Evolutionary conservation across 441 rosid genomes (phyloP).

Genomic region (Corymbia citriodora): DNA sequence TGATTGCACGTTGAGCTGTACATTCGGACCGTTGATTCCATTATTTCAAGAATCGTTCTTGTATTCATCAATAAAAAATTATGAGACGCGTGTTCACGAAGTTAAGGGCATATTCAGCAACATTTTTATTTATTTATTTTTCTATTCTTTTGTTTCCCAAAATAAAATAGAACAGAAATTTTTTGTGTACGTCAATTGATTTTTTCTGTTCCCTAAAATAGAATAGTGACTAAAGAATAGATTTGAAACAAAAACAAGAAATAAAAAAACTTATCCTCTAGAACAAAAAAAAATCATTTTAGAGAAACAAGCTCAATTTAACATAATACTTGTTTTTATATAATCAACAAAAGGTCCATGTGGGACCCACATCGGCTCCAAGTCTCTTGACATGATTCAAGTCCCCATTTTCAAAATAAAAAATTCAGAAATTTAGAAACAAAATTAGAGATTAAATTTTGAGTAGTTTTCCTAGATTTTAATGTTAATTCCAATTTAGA

Average conservation of each 20-base stretch:
- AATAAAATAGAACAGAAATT: no score
- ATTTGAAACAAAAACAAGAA: neutral
- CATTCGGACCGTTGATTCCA: no score
- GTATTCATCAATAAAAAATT: no score
- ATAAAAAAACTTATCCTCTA: no score
- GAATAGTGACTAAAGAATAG: neutral
- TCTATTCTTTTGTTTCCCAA: neutral
- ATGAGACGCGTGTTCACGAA: neutral
- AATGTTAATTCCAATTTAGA: neutral
- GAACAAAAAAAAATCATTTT: no score
- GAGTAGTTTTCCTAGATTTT: neutral
- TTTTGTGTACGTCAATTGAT: neutral
- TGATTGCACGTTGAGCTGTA: no score
- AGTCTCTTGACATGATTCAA: neutral
- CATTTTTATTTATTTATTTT: no score
- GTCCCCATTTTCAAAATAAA: neutral
- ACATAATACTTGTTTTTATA: neutral
- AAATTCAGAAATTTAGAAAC: neutral
- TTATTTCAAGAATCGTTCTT: no score
- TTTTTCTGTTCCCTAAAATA: neutral
- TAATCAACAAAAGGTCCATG: neutral
- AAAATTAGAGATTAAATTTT: neutral
- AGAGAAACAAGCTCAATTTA: neutral
- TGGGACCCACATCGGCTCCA: neutral
- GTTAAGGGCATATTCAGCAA: no score